A percentile compares a stretch with the other conserved stretches of the same genome.
Evolutionary conservation across 306 rosid genomes (phyloP).

Genomic region (Datisca glomerata): DNA sequence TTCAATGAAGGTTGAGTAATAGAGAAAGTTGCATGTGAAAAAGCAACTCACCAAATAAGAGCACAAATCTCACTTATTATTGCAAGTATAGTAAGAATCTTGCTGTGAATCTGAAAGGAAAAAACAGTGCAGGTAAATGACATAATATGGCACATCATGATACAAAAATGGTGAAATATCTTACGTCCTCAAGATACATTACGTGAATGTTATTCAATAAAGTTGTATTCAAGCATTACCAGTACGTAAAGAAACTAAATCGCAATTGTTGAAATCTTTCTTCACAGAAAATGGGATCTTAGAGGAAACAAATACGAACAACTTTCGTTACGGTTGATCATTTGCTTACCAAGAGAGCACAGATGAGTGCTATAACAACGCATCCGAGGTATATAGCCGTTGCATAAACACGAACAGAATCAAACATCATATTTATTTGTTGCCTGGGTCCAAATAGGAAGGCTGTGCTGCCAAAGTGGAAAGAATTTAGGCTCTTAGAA

Average conservation of each 20-base stretch:
- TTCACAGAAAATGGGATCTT: too few relatives aligned
- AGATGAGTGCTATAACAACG: conserved; percentile 73
- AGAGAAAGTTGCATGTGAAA: conserved; percentile 8
- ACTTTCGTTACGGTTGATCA: too few relatives aligned
- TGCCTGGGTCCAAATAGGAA: conserved; percentile 73
- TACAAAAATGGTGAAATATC: too few relatives aligned
- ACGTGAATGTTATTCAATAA: too few relatives aligned
- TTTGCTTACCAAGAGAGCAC: conserved; percentile 71
- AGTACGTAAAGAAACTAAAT: too few relatives aligned
- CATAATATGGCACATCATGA: too few relatives aligned
- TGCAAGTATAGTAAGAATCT: conserved; percentile 65
- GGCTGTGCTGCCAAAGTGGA: conserved; percentile 73
- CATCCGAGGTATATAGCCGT: conserved; percentile 79
- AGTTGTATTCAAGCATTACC: too few relatives aligned
- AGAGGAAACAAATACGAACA: too few relatives aligned
- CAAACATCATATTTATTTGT: conserved; percentile 84
- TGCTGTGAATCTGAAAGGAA: conserved; percentile 62
- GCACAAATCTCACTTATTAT: conserved; percentile 74
- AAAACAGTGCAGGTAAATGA: neutral
- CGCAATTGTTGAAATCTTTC: too few relatives aligned
- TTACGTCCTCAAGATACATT: too few relatives aligned
- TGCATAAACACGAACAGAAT: conserved; percentile 62
- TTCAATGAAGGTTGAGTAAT: conserved; percentile 6
- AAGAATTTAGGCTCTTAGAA: conserved; percentile 11
- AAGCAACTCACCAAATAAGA: conserved; percentile 59